Percentiles rank a stretch among this genome's conserved stretches.
phyloP scores from a whole-genome alignment of 2,329 filamentous ascomycete genomes.

The Cordyceps javanica region DNA sequence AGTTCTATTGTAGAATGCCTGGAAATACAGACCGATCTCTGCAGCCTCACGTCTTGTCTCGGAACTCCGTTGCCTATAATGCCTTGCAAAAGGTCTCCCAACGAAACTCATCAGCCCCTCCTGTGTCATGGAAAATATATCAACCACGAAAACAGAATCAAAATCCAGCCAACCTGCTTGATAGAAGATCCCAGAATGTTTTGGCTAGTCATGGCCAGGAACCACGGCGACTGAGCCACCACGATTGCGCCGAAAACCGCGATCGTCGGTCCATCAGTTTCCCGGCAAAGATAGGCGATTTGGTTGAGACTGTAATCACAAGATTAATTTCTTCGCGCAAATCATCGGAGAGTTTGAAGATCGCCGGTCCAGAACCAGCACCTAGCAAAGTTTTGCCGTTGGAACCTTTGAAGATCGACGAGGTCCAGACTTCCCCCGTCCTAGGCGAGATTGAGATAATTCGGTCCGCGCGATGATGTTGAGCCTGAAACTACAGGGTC shows the following conservation, averaged over 20 bases:
- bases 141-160: slow-evolving; percentile 24
- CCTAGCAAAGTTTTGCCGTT: not conserved
- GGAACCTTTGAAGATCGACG: slow-evolving; percentile 4
- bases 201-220: too few relatives aligned
- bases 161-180: not conserved
- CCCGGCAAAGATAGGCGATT: not conserved
- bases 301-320: not conserved
- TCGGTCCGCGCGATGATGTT: not conserved
- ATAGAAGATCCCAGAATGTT: not conserved
- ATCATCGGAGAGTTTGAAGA: not conserved
- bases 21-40: not conserved
- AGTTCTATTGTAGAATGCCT: not conserved
- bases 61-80: not conserved
- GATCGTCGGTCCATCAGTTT: not conserved
- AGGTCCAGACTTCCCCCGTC: not conserved
- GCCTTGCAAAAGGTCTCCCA: slow-evolving; percentile 10
- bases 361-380: not conserved
- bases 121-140: slow-evolving; percentile 29
- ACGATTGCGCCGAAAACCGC: not conserved
- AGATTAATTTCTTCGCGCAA: not conserved
- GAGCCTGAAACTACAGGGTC: too few relatives aligned
- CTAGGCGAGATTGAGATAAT: slow-evolving; percentile 6
- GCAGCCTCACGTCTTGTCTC: not conserved
- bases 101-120: slow-evolving; percentile 16
- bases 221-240: not conserved